These are phyloP conservation scores for Ilyonectria destructans DNA, from an alignment of 2,329 filamentous ascomycete species.

Conservation along the genomic window DNA sequence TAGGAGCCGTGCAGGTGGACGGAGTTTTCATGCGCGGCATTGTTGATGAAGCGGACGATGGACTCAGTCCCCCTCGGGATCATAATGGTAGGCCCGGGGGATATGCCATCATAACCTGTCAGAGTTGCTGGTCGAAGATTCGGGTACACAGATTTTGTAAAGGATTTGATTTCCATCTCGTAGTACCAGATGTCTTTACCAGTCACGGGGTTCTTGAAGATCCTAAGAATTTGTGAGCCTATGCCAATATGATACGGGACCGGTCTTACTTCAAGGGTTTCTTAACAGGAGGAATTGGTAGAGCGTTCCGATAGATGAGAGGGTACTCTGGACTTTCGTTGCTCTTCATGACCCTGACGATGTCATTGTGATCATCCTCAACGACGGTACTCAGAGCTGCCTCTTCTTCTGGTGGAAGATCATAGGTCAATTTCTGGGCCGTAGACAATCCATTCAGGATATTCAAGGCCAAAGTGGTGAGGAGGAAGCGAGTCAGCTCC, in stretches of 20 bases:
- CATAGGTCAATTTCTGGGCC: constrained; percentile 23
- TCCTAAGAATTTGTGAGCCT: constrained; percentile 36
- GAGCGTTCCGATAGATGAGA: constrained; percentile 45
- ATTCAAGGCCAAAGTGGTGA: constrained; percentile 13
- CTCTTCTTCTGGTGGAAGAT: constrained; percentile 19
- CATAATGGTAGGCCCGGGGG: constrained; percentile 69
- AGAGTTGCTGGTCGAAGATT: constrained; percentile 51
- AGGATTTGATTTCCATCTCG: constrained; percentile 53
- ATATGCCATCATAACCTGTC: constrained; percentile 69
- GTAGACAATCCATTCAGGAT: constrained; percentile 4
- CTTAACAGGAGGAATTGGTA: constrained; percentile 64
- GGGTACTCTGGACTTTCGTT: constrained; percentile 20
- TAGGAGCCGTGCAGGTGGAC: constrained; percentile 72
- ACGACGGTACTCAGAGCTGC: constrained; percentile 8
- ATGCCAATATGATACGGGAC: constrained; percentile 16
- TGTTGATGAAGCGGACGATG: constrained; percentile 70
- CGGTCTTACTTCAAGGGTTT: constrained; percentile 57
- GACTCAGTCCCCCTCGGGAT: constrained; percentile 66
- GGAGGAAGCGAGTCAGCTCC: constrained; percentile 19
- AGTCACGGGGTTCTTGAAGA: constrained; percentile 55
- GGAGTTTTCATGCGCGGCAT: constrained; percentile 59
- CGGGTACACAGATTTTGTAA: constrained; percentile 57
- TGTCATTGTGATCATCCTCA: constrained; percentile 10
- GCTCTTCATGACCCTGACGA: constrained; percentile 7
- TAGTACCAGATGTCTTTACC: constrained; percentile 57